These are phyloP conservation scores for Mallotus japonicus DNA, from an alignment of 441 rosid species.

Conservation along the genomic window DNA sequence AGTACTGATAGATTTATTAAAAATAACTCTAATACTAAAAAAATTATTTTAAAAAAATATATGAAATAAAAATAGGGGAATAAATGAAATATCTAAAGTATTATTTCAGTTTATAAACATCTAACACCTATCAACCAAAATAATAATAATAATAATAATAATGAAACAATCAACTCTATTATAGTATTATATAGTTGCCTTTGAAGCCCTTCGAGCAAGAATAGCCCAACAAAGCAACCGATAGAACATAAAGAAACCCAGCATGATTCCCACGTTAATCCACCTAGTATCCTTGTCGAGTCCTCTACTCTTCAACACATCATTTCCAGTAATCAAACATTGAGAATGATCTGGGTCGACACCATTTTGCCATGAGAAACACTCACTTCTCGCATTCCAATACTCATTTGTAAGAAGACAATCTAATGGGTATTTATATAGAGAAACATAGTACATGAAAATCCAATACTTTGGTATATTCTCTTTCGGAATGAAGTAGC, in stretches of 20 bases:
- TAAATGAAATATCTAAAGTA: too few relatives aligned
- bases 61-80: too few relatives aligned
- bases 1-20: too few relatives aligned
- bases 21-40: too few relatives aligned
- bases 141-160: too few relatives aligned
- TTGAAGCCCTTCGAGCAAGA: slow-evolving; percentile 63
- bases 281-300: slow-evolving; percentile 62
- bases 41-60: too few relatives aligned
- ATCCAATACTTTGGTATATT: slow-evolving; percentile 76
- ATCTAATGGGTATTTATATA: slow-evolving; percentile 82
- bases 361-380: slow-evolving; percentile 51
- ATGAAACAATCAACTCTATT: too few relatives aligned
- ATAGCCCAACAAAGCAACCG: slow-evolving; percentile 81
- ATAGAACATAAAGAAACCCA: slow-evolving; percentile 77
- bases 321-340: slow-evolving; percentile 69
- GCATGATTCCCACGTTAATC: slow-evolving; percentile 83
- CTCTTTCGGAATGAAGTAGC: slow-evolving; percentile 77
- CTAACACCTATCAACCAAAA: too few relatives aligned
- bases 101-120: too few relatives aligned
- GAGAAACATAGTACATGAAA: slow-evolving; percentile 80
- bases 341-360: background rate
- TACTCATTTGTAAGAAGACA: slow-evolving; percentile 70
- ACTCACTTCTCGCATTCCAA: slow-evolving; percentile 57
- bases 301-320: slow-evolving; percentile 70
- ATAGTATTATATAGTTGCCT: slow-evolving; percentile 38